Evolutionary conservation across 1,284 basidiomycete genomes (phyloP).

Genomic region (Cutaneotrichosporon mucoides): DNA sequence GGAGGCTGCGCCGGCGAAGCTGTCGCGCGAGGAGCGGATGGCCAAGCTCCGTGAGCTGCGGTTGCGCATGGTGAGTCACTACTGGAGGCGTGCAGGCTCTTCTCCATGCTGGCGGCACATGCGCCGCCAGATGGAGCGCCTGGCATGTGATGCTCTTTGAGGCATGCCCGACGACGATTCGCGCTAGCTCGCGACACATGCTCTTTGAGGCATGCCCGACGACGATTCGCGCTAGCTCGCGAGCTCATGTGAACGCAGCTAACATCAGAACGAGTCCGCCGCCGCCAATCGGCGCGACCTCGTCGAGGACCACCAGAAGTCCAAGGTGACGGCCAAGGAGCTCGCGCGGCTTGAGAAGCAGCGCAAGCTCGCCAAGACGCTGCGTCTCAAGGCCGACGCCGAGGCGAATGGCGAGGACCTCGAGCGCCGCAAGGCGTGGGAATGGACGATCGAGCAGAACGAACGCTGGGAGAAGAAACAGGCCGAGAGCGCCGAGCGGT

Average conservation of each 20-base stretch:
- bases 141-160: too few species aligned
- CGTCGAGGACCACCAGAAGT: slow-evolving; percentile 71
- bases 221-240: too few species aligned
- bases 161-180: too few species aligned
- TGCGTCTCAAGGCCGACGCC: slow-evolving; percentile 81
- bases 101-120: too few species aligned
- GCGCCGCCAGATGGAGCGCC: too few species aligned
- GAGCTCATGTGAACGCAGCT: background rate
- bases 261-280: slow-evolving; percentile 63
- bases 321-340: slow-evolving; percentile 70
- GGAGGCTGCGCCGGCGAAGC: slow-evolving; percentile 8
- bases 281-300: slow-evolving; percentile 77
- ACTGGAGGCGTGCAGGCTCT: too few species aligned
- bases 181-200: too few species aligned
- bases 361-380: slow-evolving; percentile 77
- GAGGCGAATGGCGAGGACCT: slow-evolving; percentile 72
- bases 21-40: slow-evolving; percentile 63
- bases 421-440: slow-evolving; percentile 80
- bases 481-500: slow-evolving; percentile 57
- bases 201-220: too few species aligned
- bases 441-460: slow-evolving; percentile 90
- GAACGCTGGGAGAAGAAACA: slow-evolving; percentile 89
- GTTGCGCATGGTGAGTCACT: slow-evolving; percentile 64
- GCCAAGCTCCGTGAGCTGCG: slow-evolving; percentile 71
- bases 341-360: slow-evolving; percentile 77